phyloP scores from a whole-genome alignment of 2,329 filamentous ascomycete species.

The Diaporthe sp. region DNA sequence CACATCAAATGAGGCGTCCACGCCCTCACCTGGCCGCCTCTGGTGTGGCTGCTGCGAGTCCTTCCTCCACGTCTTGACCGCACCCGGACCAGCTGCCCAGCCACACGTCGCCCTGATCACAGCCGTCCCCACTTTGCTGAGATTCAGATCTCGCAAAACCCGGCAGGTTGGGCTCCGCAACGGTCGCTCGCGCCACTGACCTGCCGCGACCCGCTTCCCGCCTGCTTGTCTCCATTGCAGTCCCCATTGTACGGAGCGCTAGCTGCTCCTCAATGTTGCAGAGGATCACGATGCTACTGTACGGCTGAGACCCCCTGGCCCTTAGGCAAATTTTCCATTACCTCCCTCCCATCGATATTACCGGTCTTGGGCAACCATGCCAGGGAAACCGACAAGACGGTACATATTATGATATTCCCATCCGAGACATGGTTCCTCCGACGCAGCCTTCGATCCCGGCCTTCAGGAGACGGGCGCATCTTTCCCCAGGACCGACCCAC shows the following conservation, averaged over 20 bases:
- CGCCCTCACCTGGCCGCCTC: slow-evolving; percentile 3
- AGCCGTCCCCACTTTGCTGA: slow-evolving; percentile 25
- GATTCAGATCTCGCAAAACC: slow-evolving; percentile 32
- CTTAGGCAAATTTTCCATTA: neutral
- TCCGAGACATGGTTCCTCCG: slow-evolving; percentile 21
- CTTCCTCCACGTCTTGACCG: neutral
- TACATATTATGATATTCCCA: neutral
- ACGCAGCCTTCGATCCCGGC: too few relatives aligned
- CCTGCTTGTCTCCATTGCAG: neutral
- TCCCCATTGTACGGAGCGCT: slow-evolving; percentile 10
- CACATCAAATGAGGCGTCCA: slow-evolving; percentile 30
- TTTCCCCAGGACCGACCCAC: slow-evolving; percentile 12
- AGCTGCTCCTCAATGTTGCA: neutral
- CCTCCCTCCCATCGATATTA: neutral
- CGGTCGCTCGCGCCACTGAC: slow-evolving; percentile 31
- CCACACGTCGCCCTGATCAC: slow-evolving; percentile 11
- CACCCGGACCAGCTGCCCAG: neutral
- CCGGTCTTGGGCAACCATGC: neutral
- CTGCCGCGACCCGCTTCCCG: slow-evolving; percentile 14
- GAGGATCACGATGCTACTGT: slow-evolving; percentile 1
- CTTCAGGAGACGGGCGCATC: neutral
- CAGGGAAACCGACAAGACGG: neutral
- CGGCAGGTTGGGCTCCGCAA: slow-evolving; percentile 28
- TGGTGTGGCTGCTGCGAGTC: slow-evolving; percentile 16
- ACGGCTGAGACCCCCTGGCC: slow-evolving; percentile 10